phyloP scores from a whole-genome alignment of 164 flowering plant species.

The Vitis cinerea region DNA sequence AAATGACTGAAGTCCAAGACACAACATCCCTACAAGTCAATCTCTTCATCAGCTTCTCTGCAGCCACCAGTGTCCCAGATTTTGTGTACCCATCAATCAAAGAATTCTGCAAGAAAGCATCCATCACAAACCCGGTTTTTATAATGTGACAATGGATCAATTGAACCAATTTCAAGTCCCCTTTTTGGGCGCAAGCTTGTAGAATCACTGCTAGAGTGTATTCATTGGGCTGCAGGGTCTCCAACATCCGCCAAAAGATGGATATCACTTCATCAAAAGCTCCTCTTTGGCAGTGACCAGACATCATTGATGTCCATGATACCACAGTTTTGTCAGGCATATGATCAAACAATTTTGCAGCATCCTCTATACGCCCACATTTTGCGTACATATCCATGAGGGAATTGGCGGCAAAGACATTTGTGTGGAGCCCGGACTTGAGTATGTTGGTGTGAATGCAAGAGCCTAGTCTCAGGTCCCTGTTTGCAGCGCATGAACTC shows the following conservation, averaged over 20 bases:
- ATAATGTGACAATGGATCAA: slow-evolving; percentile 14
- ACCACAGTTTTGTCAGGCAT: slow-evolving; percentile 26
- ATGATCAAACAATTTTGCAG: slow-evolving; percentile 17
- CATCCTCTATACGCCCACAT: slow-evolving; percentile 11
- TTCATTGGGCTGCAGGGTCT: slow-evolving; percentile 17
- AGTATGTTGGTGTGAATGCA: slow-evolving; percentile 11
- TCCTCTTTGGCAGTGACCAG: slow-evolving; percentile 13
- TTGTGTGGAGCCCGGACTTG: slow-evolving; percentile 9
- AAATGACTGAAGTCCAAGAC: slow-evolving; percentile 31
- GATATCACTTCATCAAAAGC: slow-evolving; percentile 3
- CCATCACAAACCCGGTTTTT: slow-evolving; percentile 4
- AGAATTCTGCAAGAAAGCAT: slow-evolving; percentile 17
- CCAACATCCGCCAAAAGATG: slow-evolving; percentile 14
- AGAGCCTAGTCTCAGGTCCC: slow-evolving; percentile 6
- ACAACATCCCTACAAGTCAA: slow-evolving; percentile 23
- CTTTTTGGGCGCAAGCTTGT: slow-evolving; percentile 13
- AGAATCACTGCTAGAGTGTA: slow-evolving; percentile 20
- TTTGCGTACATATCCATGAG: slow-evolving; percentile 18
- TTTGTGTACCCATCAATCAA: slow-evolving; percentile 18
- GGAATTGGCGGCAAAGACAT: slow-evolving; percentile 17
- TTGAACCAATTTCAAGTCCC: slow-evolving; percentile 11
- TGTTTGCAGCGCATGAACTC: slow-evolving; percentile 6
- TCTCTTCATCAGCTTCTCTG: slow-evolving; percentile 8
- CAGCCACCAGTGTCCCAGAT: slow-evolving; percentile 13
- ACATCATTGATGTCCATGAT: slow-evolving; percentile 24